Base-by-base conservation (phyloP, 306 rosid genomes). In the Adenanthera pavonina region DNA sequence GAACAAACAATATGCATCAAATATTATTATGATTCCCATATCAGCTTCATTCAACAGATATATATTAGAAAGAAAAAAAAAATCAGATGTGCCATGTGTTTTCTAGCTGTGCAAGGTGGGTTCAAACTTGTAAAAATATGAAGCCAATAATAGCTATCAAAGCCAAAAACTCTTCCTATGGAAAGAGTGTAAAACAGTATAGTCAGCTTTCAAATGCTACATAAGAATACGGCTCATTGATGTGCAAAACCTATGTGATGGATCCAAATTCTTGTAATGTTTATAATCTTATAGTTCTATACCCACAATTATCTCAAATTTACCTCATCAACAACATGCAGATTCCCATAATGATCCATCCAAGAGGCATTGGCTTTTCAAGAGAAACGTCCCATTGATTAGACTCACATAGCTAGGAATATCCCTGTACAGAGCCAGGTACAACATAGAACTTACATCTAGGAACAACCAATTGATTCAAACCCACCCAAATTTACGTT, bases 401-500 rank as follows among this genome's bases (percentile, higher is more conserved):
- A 35, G 57, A 30, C 36, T 67, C n/a, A 19, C 8, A 47, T 47
- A 56, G 56, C 38, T 30, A 15, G 20, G 66, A 20, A 17, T 33
- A 51, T 51, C 35, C 47, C 2, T 52, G 51, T 17, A 49, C 20
- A 72, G 25, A 38, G 81, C 66, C 2, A 48, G 67, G 60, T 49
- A n/a, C 48, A 77, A 19, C 8, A n/a, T 7, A 66, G 49, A 62
- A 64, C 76, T 69, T 68, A 48, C 44, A 65, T 65, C 49, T 14
- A 74, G 79, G 73, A 77, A 49, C 16, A 72, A 53, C 5, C 43
- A 69, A 17, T 62, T 48, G 44, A 64, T 74, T 86, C 84, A 86
- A 72, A 78, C 14, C 41, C 82, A 76, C 70, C 88, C 85, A 77
- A 80, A 82, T 2, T 82, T 69, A 53, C 59, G 72, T 72, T 86